phyloP scores from a whole-genome alignment of 345 rosid genomes.

The Arabidopsis arenosa region DNA sequence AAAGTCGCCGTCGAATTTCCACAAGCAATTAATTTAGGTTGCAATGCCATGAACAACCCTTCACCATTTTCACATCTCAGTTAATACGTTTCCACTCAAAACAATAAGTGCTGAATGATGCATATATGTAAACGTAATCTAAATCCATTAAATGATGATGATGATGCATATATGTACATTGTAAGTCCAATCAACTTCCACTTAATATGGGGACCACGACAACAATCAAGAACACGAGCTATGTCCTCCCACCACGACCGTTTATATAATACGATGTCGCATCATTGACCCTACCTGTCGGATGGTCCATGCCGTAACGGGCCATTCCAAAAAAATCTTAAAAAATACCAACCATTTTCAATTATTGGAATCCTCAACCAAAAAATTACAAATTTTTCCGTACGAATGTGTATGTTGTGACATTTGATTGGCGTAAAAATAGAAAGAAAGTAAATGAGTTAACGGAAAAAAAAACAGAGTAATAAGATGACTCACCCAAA shows the following conservation, averaged over 20 bases:
- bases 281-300: constrained; percentile 42
- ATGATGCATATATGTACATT: constrained; percentile 22
- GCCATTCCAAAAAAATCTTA: background rate
- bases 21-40: constrained; percentile 91
- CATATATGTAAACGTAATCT: constrained; percentile 13
- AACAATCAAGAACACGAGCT: constrained; percentile 46
- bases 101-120: constrained; percentile 16
- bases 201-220: constrained; percentile 41
- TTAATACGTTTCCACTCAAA: constrained; percentile 1
- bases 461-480: background rate
- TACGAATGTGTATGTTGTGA: constrained; percentile 14
- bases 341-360: constrained; percentile 7
- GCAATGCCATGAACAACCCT: constrained; percentile 98
- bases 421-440: background rate
- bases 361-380: constrained; percentile 14
- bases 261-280: constrained; percentile 30
- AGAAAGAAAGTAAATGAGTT: background rate
- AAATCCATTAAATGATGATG: constrained; percentile 20
- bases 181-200: constrained; percentile 42
- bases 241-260: constrained; percentile 35
- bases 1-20: constrained; percentile 79
- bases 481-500: constrained; percentile 62
- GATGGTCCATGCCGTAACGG: constrained; percentile 33
- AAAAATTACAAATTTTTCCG: constrained; percentile 25
- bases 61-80: constrained; percentile 9